Base-by-base conservation (phyloP, 345 rosid genomes). In the Gynandropsis gynandra region DNA sequence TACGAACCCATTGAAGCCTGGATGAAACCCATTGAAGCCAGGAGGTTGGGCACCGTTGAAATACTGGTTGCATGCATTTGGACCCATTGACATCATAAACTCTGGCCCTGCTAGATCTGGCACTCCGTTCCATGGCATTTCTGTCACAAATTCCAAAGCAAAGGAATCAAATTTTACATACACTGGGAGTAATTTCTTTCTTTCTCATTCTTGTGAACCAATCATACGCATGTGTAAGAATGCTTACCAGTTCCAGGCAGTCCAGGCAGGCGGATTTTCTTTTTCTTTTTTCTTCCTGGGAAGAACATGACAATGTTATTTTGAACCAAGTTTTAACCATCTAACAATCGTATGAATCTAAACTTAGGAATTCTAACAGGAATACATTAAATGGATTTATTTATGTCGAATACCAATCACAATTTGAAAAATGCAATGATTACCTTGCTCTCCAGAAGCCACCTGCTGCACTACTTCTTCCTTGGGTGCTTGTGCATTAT, bases 21-120 rank as follows among this genome's bases (percentile, higher is more conserved):
- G 66, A 54, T 67, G 67, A 54, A 61, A 42, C 32, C 62, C 67
- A 14, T 60, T 66, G 61, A 59, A 66, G 9, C 58, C n/a, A n/a
- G n/a, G 58, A 15, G 71, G 57, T 60, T 66, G 71, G n/a, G 45
- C 59, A 1, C 70, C 87, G 40, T 40, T 70, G 82, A 87, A 87
- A 59, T 73, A 92, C 34, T 85, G 95, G 57, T 79, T 82, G 66
- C 40, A 80, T 8, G 75, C 67, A 62, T 83, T 54, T 39, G 87
- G 85, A 37, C 82, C 90, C 72, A 78, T 56, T 40, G 86, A 75
- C 97, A 88, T 93, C 97, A 85, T 80, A 73, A 71, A 83, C 45
- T 60, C 89, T 47, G 87, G 90, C 35, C 79, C 76, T 9, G 76
- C 66, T 52, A 71, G 57, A 64, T 85, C 80, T 56, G 72, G 87